These are phyloP conservation scores for Coemansia sp. DNA, from an alignment of 192 early-diverging fungal species.

Conservation along the genomic window DNA sequence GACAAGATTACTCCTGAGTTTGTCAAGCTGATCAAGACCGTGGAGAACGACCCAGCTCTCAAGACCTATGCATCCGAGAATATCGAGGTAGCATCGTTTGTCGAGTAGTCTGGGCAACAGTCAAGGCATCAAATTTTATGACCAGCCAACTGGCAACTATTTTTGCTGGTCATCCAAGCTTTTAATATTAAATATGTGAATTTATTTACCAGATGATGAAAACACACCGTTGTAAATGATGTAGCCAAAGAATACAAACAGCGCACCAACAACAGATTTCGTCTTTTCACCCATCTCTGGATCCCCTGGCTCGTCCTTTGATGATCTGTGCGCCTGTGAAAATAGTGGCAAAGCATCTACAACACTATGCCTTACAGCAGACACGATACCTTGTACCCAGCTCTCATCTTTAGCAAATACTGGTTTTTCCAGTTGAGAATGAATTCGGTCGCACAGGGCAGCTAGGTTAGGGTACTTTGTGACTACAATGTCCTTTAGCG, in stretches of 20 bases:
- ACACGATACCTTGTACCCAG: conserved; percentile 13
- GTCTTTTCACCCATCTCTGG: conserved; percentile 21
- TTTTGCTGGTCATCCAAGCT: not conserved
- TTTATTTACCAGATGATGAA: conserved; percentile 7
- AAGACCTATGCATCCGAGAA: conserved; percentile 1
- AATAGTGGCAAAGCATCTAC: conserved; percentile 1
- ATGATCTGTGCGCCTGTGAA: not conserved
- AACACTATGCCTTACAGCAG: conserved; percentile 20
- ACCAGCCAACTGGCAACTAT: not conserved
- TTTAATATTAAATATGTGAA: not conserved
- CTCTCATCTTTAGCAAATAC: conserved; percentile 14
- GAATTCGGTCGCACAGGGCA: conserved; percentile 34
- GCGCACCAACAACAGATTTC: conserved; percentile 16
- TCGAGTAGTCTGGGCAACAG: no score
- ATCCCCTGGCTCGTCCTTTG: not conserved
- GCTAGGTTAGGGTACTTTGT: conserved; percentile 30
- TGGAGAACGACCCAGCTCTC: conserved; percentile 18
- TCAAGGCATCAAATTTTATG: not conserved
- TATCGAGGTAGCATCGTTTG: not conserved
- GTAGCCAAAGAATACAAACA: conserved; percentile 39
- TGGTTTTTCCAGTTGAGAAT: conserved; percentile 22
- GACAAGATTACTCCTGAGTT: conserved; percentile 28
- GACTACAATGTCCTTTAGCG: conserved; percentile 19
- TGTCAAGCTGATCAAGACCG: conserved; percentile 22
- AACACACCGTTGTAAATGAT: conserved; percentile 37